Base-by-base conservation (phyloP, 106 monocot species). In the Dioscorea zingiberensis region DNA sequence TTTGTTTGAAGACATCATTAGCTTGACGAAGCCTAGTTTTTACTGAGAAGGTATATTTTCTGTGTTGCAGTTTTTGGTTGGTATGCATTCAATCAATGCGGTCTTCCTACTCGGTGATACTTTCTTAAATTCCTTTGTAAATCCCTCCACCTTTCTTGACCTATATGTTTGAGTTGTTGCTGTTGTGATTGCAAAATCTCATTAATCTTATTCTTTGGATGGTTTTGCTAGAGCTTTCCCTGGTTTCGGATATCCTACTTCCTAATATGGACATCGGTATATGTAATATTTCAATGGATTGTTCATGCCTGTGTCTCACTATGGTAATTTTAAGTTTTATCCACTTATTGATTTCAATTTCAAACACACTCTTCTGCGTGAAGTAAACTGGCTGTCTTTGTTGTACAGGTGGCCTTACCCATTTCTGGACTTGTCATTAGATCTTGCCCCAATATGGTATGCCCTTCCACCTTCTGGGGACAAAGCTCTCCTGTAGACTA, bases 161-260 rank as follows among this genome's bases (percentile, higher is more conserved):
- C 38, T 38, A 38, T 38, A 10, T 38, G 38, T 38, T 38, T 38
- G 38, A 0, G 38, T 38, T 51, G 19, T 51, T 7, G 46, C 18
- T 51, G 8, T 18, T 19, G 2, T 13, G 2, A 13, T 16, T 49
- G 49, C 19, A 13, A 51, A 19, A 45, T 19, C 0, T 68, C 57
- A 21, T 46, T 45, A 17, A 64, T 38, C 38, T 13, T 25, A 44
- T 44, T 7, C 13, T 21, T 54, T 53, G 26, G 14, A 25, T 77
- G 28, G 10, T 51, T 47, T 68, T 51, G 48, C 23, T 51, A 94
- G 94, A 65, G 75, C 57, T 94, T 94, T 53, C 87, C 86, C 0
- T 88, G 83, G 88, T 93, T 93, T 29, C 81, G 88, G 27, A 88
- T 93, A 17, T 76, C 87, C 23, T 93, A 93, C 57, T 93, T 93